These are phyloP conservation scores for Fusarium guadeloupense DNA, from an alignment of 2,329 filamentous ascomycete species.

Conservation along the genomic window DNA sequence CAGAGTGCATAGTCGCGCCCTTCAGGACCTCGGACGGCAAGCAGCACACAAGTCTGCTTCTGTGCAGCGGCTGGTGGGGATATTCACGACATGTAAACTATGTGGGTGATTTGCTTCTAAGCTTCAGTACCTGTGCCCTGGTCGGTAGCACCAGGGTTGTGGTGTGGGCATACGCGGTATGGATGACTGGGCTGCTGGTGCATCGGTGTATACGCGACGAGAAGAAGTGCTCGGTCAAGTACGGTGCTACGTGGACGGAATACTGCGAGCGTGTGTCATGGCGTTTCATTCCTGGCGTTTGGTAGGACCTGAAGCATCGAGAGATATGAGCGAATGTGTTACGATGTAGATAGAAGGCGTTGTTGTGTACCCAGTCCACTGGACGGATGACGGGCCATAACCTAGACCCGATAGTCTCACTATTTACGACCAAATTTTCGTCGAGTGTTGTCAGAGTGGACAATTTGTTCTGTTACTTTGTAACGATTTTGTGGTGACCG, in stretches of 20 bases:
- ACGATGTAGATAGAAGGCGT: background rate
- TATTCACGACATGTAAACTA: conserved; percentile 46
- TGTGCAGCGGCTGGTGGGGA: conserved; percentile 46
- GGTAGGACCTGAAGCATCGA: conserved; percentile 12
- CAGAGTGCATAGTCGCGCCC: conserved; percentile 49
- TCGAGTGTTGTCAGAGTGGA: background rate
- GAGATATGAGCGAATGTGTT: background rate
- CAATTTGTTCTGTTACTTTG: too few relatives aligned
- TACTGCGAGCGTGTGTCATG: conserved; percentile 55
- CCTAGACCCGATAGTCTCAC: background rate
- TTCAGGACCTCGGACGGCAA: conserved; percentile 55
- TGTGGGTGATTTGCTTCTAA: conserved; percentile 42
- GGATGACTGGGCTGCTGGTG: conserved; percentile 55
- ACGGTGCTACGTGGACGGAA: conserved; percentile 54
- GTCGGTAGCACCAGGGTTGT: conserved; percentile 50
- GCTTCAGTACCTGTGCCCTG: conserved; percentile 53
- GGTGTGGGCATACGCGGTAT: conserved; percentile 57
- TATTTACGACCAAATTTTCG: background rate
- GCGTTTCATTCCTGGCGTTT: conserved; percentile 51
- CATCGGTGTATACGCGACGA: conserved; percentile 58
- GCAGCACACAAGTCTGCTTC: conserved; percentile 47
- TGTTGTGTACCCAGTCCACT: background rate
- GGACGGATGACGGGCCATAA: rapidly evolving
- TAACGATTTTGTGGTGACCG: background rate
- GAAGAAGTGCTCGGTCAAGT: conserved; percentile 55